Percentiles rank a stretch among this genome's conserved stretches.
Evolutionary conservation across 345 rosid genomes (phyloP).

Genomic region (Populus ilicifolia): DNA sequence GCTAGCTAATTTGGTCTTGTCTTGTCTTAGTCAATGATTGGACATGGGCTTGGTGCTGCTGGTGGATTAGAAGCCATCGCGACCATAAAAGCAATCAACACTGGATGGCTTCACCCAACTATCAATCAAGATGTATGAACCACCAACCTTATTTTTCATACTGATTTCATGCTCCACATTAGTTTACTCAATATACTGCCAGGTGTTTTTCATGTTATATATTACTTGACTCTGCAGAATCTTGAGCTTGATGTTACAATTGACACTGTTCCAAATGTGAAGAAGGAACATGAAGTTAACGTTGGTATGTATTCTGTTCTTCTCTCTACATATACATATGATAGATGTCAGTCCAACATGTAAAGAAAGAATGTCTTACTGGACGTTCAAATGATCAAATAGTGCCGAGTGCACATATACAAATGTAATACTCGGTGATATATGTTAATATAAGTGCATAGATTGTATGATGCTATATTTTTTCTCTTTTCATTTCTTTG

Average conservation of each 20-base stretch:
- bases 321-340: background rate
- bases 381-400: too few relatives aligned
- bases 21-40: slow-evolving; percentile 53
- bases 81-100: slow-evolving; percentile 61
- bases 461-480: background rate
- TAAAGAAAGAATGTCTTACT: too few relatives aligned
- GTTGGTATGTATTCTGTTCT: slow-evolving; percentile 37
- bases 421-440: too few relatives aligned
- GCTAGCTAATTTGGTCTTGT: background rate
- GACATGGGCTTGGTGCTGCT: slow-evolving; percentile 68
- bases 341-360: background rate
- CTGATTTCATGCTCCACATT: background rate
- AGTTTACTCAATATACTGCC: background rate
- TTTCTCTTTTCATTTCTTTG: background rate
- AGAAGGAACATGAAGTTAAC: slow-evolving; percentile 53
- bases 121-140: slow-evolving; percentile 59
- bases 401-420: too few relatives aligned
- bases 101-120: slow-evolving; percentile 72
- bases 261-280: slow-evolving; percentile 60
- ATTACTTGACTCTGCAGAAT: slow-evolving; percentile 31
- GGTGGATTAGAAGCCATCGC: slow-evolving; percentile 70
- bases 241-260: slow-evolving; percentile 50
- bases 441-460: background rate
- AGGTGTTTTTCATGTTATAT: background rate
- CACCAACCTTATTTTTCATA: background rate